Evolutionary conservation across 352 stramenopile species (phyloP).

Genomic region (Pilasporangium apinafurcum): DNA sequence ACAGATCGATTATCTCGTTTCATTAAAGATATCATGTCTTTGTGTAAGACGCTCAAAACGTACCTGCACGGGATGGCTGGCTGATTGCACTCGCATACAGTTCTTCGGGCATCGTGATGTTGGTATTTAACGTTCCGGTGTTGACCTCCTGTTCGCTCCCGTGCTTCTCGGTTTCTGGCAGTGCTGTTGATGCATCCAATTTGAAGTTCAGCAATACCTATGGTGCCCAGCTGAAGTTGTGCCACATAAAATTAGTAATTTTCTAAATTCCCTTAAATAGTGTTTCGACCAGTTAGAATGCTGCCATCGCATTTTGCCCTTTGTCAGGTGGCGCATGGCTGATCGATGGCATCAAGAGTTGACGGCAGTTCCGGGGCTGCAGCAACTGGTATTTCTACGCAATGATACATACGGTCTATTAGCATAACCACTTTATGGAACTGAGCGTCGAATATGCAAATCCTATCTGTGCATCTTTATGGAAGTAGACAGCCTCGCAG

Average conservation of each 20-base stretch:
- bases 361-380: conserved; percentile 17
- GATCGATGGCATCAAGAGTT: conserved; percentile 28
- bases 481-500: conserved; percentile 33
- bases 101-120: conserved; percentile 27
- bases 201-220: conserved; percentile 9
- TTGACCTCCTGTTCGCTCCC: conserved; percentile 2
- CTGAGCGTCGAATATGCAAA: not conserved
- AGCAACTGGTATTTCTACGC: conserved; percentile 12
- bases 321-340: too few relatives aligned
- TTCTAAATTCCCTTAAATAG: not conserved
- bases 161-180: not conserved
- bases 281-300: too few relatives aligned
- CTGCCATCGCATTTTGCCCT: too few relatives aligned
- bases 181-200: conserved; percentile 4
- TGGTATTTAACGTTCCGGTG: not conserved
- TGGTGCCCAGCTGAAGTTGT: not conserved
- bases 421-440: not conserved
- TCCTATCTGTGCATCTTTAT: not conserved
- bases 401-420: not conserved
- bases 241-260: not conserved
- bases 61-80: conserved; percentile 56
- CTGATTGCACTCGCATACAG: conserved; percentile 55
- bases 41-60: conserved; percentile 1
- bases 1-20: too few relatives aligned
- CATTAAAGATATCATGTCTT: too few relatives aligned